Evolutionary conservation across 371 early-diverging fungal genomes (phyloP).

Genomic region (Apophysomyces elegans): DNA sequence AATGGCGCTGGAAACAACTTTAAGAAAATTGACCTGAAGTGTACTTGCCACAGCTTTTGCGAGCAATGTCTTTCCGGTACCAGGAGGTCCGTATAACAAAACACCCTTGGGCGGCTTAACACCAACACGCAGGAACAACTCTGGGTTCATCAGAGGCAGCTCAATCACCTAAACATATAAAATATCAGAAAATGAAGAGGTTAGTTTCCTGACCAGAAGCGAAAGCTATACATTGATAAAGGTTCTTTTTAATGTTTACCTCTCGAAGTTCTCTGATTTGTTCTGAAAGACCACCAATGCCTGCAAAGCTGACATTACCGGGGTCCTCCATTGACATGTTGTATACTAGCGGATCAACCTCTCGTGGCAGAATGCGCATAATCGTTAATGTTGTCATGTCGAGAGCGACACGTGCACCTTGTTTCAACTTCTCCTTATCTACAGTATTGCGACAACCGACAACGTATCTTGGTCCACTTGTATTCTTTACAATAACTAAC

Average conservation of each 20-base stretch:
- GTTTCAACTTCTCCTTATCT: constrained; percentile 91
- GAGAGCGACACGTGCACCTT: constrained; percentile 96
- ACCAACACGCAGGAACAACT: constrained; percentile 98
- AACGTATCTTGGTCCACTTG: constrained; percentile 98
- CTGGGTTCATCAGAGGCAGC: constrained; percentile 98
- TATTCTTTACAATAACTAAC: constrained; percentile 97
- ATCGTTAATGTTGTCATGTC: constrained; percentile 99
- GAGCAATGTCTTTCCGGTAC: constrained; percentile 90
- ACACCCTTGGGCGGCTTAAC: constrained; percentile 99
- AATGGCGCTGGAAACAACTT: constrained; percentile 97
- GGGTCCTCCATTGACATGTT: constrained; percentile 99
- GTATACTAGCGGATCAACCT: constrained; percentile 99
- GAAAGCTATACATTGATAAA: too few relatives aligned
- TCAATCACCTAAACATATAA: constrained; percentile 83
- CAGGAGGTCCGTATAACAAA: constrained; percentile 98
- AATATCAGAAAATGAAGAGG: too few relatives aligned
- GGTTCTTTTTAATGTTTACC: constrained; percentile 41
- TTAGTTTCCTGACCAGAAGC: too few relatives aligned
- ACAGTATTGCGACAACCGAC: constrained; percentile 98
- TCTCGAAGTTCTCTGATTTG: constrained; percentile 99
- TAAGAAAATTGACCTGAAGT: constrained; percentile 96
- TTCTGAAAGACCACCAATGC: constrained; percentile 97
- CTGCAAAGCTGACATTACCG: constrained; percentile 94
- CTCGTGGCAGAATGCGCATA: constrained; percentile 98
- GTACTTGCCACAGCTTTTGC: constrained; percentile 98